Evolutionary conservation across 169 alveolate genomes (phyloP).

Genomic region (Plasmodium chabaudi): DNA sequence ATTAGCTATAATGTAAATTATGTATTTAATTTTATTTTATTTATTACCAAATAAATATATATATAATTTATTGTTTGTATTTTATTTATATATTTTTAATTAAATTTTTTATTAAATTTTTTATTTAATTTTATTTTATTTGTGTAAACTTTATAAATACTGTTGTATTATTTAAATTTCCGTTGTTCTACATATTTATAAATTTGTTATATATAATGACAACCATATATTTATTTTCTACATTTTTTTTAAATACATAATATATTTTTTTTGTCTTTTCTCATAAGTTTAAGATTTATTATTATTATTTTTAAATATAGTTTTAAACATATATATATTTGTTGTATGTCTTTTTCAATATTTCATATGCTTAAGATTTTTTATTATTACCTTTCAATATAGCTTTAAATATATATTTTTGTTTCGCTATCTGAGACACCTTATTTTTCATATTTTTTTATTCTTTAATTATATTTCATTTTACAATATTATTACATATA

Average conservation of each 20-base stretch:
- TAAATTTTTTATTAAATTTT: not conserved
- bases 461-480: constrained; percentile 19
- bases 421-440: constrained; percentile 46
- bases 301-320: constrained; percentile 1
- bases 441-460: constrained; percentile 5
- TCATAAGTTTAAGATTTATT: constrained; percentile 14
- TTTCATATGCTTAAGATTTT: constrained; percentile 22
- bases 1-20: constrained; percentile 1
- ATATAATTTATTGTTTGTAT: constrained; percentile 10
- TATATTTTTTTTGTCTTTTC: constrained; percentile 22
- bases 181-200: not conserved
- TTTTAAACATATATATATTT: constrained; percentile 4
- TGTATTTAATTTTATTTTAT: constrained; percentile 13
- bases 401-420: constrained; percentile 8
- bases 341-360: constrained; percentile 15
- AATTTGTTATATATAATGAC: constrained; percentile 32
- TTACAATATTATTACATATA: constrained; percentile 17
- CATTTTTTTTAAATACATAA: constrained; percentile 9
- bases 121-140: constrained; percentile 7
- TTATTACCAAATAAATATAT: not conserved
- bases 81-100: constrained; percentile 8
- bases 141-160: constrained; percentile 43
- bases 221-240: constrained; percentile 9
- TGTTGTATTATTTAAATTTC: too few relatives aligned
- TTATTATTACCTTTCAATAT: not conserved